phyloP scores from a whole-genome alignment of 225 moss, liverwort and hornwort genomes.

The Polytrichum formosum region DNA sequence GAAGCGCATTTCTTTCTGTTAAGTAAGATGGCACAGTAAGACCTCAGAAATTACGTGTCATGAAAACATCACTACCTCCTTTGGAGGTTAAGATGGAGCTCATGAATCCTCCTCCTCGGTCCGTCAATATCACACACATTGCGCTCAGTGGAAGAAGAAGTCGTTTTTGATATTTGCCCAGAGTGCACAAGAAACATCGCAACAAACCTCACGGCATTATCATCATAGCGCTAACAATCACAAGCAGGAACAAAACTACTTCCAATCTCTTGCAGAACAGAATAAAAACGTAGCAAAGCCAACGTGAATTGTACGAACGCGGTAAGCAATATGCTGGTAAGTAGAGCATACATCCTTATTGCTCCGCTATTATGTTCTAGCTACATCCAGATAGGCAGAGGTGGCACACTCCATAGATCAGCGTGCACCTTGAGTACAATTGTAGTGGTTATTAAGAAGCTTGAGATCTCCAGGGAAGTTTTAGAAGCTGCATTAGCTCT shows the following conservation, averaged over 20 bases:
- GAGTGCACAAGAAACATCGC: background rate
- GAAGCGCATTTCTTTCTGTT: too few species aligned
- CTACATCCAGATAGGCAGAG: conserved; percentile 17
- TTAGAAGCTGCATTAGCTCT: background rate
- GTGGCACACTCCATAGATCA: conserved; percentile 9
- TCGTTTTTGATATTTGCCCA: conserved; percentile 21
- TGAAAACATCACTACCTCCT: conserved; percentile 17
- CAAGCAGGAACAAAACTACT: too few species aligned
- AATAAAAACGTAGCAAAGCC: too few species aligned
- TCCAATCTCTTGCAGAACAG: too few species aligned
- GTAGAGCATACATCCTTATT: conserved; percentile 30
- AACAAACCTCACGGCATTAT: too few species aligned
- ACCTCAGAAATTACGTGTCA: too few species aligned
- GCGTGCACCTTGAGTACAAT: conserved; percentile 29
- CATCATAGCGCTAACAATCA: too few species aligned
- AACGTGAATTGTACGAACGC: conserved; percentile 5
- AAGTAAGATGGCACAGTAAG: too few species aligned
- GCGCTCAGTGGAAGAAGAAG: background rate
- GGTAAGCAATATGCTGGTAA: conserved; percentile 25
- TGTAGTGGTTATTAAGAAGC: conserved; percentile 4
- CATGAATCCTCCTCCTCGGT: too few species aligned
- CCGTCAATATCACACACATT: too few species aligned
- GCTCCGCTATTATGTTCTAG: conserved; percentile 18
- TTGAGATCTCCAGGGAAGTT: background rate
- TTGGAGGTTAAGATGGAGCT: conserved; percentile 16